Conservation (phyloP, 495 filamentous ascomycete genomes). For the Lineolata rhizophorae region DNA sequence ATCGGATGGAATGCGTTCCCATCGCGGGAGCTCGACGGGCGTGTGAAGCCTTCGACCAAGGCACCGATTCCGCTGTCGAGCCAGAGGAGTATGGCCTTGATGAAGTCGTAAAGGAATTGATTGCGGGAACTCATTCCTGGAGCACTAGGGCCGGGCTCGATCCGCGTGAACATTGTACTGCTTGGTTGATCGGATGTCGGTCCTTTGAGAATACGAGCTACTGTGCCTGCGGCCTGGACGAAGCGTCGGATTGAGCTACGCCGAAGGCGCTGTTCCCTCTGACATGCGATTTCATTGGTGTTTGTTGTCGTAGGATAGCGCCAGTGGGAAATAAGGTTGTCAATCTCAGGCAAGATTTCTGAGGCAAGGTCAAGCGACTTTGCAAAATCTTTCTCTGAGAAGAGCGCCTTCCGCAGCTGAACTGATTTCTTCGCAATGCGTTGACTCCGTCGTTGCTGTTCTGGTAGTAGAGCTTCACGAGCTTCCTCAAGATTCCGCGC, state of each 20-base stretch:
- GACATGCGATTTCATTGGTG: slow-evolving; percentile 26
- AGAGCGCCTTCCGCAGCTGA: slow-evolving; percentile 34
- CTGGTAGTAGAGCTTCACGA: slow-evolving; percentile 23
- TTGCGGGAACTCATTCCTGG: too few species aligned
- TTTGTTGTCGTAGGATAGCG: slow-evolving; percentile 36
- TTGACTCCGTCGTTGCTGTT: slow-evolving; percentile 27
- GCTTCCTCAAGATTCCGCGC: slow-evolving; percentile 15
- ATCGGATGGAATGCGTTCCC: too few species aligned
- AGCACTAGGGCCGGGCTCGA: too few species aligned
- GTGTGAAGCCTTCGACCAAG: slow-evolving; percentile 33
- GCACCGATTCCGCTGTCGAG: slow-evolving; percentile 31
- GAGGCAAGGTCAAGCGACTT: slow-evolving; percentile 26
- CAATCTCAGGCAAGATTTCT: slow-evolving; percentile 29
- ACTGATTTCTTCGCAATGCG: slow-evolving; percentile 32
- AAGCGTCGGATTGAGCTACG: slow-evolving; percentile 39
- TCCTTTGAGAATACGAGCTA: too few species aligned
- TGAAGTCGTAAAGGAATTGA: slow-evolving; percentile 40
- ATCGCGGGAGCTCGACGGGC: too few species aligned
- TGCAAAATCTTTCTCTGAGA: too few species aligned
- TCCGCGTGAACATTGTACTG: too few species aligned
- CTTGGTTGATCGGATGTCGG: too few species aligned
- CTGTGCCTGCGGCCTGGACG: slow-evolving; percentile 42
- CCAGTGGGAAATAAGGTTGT: slow-evolving; percentile 32
- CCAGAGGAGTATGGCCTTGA: slow-evolving; percentile 42
- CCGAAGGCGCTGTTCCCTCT: slow-evolving; percentile 33